Base-by-base conservation (phyloP, 2,329 filamentous ascomycete genomes). In the Daldinia eschscholtzii region DNA sequence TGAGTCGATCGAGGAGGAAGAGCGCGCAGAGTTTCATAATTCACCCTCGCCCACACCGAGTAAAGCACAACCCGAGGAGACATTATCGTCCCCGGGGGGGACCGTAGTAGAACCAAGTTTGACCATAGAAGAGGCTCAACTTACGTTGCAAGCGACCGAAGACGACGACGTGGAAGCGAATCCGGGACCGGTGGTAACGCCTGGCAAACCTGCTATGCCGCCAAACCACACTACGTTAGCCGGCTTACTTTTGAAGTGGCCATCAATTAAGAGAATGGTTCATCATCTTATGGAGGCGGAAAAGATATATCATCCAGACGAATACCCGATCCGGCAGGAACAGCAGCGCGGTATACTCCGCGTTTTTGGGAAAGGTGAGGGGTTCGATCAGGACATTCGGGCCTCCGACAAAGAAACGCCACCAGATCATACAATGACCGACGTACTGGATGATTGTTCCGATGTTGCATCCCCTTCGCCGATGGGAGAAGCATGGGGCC, bases 181-280 rank as follows among this genome's bases (percentile, higher is more conserved):
- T 50, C 85, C 86, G 20, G 84, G 85, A 6, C 84, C 84, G 6
- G 81, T 84, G 10, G 85, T 87, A 6, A 82, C 80, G 12, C 86
- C 86, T 0, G 89, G 88, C 53, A 86, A 89, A 71, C 87, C 92
- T 13, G 88, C 91, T 1, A 92, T 97, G 63, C 92, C 93, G 0
- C 88, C 90, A 30, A 93, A 97, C 72, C 95, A 98, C 76, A 97
- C 93, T 0, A 98, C 94, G 0, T 89, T 93, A n/a, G 94, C 94
- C 0, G 93, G 96, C 57, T 88, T 94, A 70, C 83, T 98, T 18
- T 82, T 98, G 30, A 85, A 87, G 53, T 94, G 92, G 89, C 87
- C 87, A 0, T 86, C 89, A 0, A 93, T 96, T 61, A 81, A 84
- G 76, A 81, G 85, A 69, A 77, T 98, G 76, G 89, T 93, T 37